Evolutionary conservation across 768 basidiomycete genomes (phyloP).

Genomic region (Boletus barrowsii): DNA sequence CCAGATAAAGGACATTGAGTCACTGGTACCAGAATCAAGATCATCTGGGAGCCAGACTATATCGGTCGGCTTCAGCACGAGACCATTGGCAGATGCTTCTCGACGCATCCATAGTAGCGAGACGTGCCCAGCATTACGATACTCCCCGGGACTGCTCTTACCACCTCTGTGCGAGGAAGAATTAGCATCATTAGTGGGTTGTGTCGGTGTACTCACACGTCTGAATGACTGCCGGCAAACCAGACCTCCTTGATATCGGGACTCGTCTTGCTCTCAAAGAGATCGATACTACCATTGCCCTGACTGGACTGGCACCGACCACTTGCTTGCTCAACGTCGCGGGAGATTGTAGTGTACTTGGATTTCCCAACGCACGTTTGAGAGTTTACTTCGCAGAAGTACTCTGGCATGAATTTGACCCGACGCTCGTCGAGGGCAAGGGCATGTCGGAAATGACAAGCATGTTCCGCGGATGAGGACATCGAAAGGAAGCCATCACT

Average conservation of each 20-base stretch:
- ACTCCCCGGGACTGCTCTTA: constrained; percentile 18
- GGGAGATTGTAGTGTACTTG: not conserved
- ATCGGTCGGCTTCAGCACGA: constrained; percentile 25
- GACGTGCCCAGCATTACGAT: constrained; percentile 22
- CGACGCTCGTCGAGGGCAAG: constrained; percentile 14
- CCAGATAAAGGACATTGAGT: constrained; percentile 21
- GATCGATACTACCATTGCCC: no score
- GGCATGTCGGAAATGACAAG: not conserved
- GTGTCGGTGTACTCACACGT: constrained; percentile 23
- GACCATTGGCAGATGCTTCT: constrained; percentile 27
- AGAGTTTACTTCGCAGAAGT: constrained; percentile 26
- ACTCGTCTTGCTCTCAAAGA: not conserved
- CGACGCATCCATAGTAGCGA: constrained; percentile 34
- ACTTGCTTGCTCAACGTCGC: not conserved
- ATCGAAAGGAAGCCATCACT: no score
- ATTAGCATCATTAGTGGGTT: not conserved
- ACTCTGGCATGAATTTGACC: constrained; percentile 49
- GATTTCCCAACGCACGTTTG: no score
- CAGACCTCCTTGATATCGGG: constrained; percentile 56
- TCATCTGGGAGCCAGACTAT: constrained; percentile 28
- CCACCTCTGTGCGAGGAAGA: constrained; percentile 18
- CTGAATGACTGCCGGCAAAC: constrained; percentile 51
- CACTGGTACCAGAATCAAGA: constrained; percentile 17
- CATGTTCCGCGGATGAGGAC: no score
- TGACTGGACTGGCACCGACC: not conserved